Evolutionary conservation across 768 basidiomycete species (phyloP).

Genomic region (Leccinellum albellum): DNA sequence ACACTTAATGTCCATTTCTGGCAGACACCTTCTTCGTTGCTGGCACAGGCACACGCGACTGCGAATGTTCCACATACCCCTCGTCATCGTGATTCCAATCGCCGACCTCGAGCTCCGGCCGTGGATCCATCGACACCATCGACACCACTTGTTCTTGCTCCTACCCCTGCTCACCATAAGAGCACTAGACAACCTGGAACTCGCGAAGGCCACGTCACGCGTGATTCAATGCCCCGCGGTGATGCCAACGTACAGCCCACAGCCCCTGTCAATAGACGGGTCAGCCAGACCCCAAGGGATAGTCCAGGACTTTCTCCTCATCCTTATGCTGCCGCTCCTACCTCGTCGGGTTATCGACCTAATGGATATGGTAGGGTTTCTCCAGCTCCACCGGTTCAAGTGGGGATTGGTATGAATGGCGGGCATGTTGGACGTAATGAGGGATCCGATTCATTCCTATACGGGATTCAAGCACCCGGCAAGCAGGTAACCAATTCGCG

Average conservation of each 20-base stretch:
- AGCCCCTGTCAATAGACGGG: conserved; percentile 62
- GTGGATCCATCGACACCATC: conserved; percentile 53
- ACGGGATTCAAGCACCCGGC: conserved; percentile 46
- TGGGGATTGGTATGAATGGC: conserved; percentile 36
- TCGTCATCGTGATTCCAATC: conserved; percentile 54
- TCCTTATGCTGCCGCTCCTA: conserved; percentile 69
- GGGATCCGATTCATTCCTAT: conserved; percentile 67
- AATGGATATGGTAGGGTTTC: conserved; percentile 57
- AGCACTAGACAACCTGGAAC: conserved; percentile 45
- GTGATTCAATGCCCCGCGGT: conserved; percentile 45
- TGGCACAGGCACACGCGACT: conserved; percentile 52
- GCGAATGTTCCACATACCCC: conserved; percentile 52
- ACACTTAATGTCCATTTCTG: conserved; percentile 6
- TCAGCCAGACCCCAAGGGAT: conserved; percentile 60
- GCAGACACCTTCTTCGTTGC: conserved; percentile 42
- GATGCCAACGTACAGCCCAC: conserved; percentile 61
- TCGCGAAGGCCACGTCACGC: conserved; percentile 43
- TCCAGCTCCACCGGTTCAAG: conserved; percentile 36
- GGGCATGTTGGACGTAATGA: conserved; percentile 44
- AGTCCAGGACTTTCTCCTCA: conserved; percentile 52
- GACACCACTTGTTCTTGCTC: conserved; percentile 60
- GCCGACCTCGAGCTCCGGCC: conserved; percentile 44
- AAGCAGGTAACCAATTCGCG: conserved; percentile 51
- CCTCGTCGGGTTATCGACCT: conserved; percentile 52
- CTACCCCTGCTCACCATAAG: conserved; percentile 66